Base-by-base conservation (phyloP, 768 basidiomycete genomes). In the Pleurotus ostreatus region DNA sequence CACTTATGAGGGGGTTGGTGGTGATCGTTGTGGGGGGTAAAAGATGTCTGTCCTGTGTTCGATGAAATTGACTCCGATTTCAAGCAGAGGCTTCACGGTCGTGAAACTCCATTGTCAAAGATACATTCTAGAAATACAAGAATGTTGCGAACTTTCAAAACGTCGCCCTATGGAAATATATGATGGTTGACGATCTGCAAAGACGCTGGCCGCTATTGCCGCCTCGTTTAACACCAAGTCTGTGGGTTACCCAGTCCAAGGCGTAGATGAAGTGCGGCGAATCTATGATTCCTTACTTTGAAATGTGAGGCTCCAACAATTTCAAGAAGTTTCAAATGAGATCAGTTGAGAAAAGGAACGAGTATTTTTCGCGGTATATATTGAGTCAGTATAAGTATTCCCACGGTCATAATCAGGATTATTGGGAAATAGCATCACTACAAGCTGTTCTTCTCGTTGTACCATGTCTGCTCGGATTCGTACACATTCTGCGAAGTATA, bases 201-300 rank as follows among this genome's bases (percentile, higher is more conserved):
- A 71, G 67, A 66, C 65, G 22, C 23, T 30, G 47, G 60, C 76
- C 55, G 8, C 49, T 87, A 61, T 87, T 57, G 84, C 84, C 83
- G 77, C 68, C 80, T 77, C 63, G 85, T 87, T 87, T 87, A 87
- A 85, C 85, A 78, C 79, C 67, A 68, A 71, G 77, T 80, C 73
- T 74, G 72, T 73, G 55, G 66, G 60, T 47, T 48, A 62, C 70
- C 77, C 74, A 41, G 11, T 40, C 20, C 77, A 75, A 71, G 77
- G 75, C 78, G 83, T 83, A 80, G 84, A 86, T 86, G 51, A 84
- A 73, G 75, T 77, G 66, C 77, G 83, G 83, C 80, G 55, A 56
- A 41, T 25, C 46, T 20, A 2, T 38, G 48, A 47, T 59, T 22
- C 40, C 18, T 22, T 9, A 13, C 12, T 26, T 2, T 6, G 40